phyloP scores from a whole-genome alignment of 257 asterid genomes.

The Gynochthodes officinalis region DNA sequence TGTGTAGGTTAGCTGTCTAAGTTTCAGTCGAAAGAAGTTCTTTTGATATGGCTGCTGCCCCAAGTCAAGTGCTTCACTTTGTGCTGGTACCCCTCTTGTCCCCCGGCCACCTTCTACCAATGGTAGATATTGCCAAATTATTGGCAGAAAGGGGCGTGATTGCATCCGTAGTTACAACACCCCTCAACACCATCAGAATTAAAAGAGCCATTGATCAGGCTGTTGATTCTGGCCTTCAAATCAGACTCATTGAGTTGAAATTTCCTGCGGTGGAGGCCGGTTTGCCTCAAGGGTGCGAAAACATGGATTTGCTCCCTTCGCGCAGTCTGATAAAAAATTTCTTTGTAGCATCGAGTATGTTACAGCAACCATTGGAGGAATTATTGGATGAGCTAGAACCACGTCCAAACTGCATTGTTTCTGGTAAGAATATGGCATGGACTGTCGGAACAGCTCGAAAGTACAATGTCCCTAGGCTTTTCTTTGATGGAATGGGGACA shows the following conservation, averaged over 20 bases:
- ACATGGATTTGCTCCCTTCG: conserved; percentile 42
- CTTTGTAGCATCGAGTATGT: conserved; percentile 29
- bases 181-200: conserved; percentile 35
- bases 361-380: conserved; percentile 32
- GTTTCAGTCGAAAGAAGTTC: background rate
- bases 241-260: conserved; percentile 29
- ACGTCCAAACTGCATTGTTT: conserved; percentile 36
- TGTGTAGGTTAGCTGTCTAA: background rate
- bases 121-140: conserved; percentile 70
- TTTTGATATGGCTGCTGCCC: conserved; percentile 20
- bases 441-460: conserved; percentile 23
- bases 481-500: conserved; percentile 51
- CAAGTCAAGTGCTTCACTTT: conserved; percentile 34
- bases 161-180: conserved; percentile 42
- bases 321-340: conserved; percentile 26
- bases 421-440: conserved; percentile 42
- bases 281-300: conserved; percentile 52
- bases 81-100: conserved; percentile 65
- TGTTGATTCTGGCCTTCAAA: conserved; percentile 31
- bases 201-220: conserved; percentile 25
- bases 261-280: conserved; percentile 50
- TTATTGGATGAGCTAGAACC: conserved; percentile 26
- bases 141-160: conserved; percentile 35
- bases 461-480: conserved; percentile 33
- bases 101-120: conserved; percentile 77